Percentiles rank a stretch among this genome's conserved stretches.
phyloP scores from a whole-genome alignment of 176 grass and related monocot genomes.

The Ananas comosus region DNA sequence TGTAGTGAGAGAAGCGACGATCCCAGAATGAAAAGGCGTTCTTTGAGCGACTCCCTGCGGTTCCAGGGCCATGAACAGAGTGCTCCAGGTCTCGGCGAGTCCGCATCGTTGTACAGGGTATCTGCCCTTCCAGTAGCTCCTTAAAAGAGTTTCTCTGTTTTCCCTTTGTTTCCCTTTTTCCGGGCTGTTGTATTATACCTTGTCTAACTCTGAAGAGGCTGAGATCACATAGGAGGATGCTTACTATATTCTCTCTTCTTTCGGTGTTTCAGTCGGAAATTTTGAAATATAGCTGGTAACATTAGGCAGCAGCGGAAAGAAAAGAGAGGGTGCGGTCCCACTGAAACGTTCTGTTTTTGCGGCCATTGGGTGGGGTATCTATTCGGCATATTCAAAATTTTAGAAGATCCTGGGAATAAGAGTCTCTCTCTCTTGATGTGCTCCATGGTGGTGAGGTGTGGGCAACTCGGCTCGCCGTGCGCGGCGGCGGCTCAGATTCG shows the following conservation, averaged over 20 bases:
- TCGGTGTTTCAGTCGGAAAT: background rate
- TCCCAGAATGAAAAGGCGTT: conserved; percentile 41
- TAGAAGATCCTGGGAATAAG: no score
- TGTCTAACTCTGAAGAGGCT: background rate
- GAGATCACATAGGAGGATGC: background rate
- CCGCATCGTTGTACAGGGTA: conserved; percentile 10
- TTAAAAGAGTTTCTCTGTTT: no score
- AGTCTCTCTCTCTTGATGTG: no score
- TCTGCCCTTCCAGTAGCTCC: conserved; percentile 16
- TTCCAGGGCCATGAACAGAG: conserved; percentile 21
- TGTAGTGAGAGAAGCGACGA: conserved; percentile 9
- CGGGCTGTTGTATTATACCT: background rate
- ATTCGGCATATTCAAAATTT: no score
- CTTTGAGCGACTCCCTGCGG: conserved; percentile 40
- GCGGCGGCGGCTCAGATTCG: no score
- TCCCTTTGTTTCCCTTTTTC: no score
- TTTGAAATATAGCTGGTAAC: background rate
- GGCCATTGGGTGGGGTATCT: no score
- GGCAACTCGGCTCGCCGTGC: no score
- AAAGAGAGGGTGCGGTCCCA: no score
- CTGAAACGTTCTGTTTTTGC: no score
- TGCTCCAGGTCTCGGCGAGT: conserved; percentile 18
- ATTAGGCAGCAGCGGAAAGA: no score
- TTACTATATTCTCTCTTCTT: background rate
- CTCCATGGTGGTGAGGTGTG: no score